phyloP scores from a whole-genome alignment of 169 alveolate species.

The Plasmodium gonderi region DNA sequence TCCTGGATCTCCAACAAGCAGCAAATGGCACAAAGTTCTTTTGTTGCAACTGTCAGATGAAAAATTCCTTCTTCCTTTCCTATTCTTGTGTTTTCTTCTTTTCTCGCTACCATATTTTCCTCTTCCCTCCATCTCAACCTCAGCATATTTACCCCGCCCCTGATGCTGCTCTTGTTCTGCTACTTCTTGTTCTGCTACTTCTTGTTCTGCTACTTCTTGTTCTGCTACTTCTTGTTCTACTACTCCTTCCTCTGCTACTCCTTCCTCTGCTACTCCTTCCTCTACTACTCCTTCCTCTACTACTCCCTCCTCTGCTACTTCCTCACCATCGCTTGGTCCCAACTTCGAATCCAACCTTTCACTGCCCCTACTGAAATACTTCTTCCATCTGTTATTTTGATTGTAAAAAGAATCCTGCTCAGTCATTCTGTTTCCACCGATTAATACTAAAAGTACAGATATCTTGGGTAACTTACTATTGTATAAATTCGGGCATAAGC shows the following conservation, averaged over 20 bases:
- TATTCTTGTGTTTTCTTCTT: neutral
- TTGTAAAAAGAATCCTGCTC: slow-evolving; percentile 54
- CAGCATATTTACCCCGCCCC: slow-evolving; percentile 31
- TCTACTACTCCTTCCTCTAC: neutral
- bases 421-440: slow-evolving; percentile 58
- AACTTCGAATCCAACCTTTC: neutral
- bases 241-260: neutral
- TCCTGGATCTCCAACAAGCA: slow-evolving; percentile 96
- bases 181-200: neutral
- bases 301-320: neutral
- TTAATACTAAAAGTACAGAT: slow-evolving; percentile 33
- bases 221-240: neutral
- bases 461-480: slow-evolving; percentile 63
- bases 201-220: neutral
- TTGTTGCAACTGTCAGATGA: slow-evolving; percentile 41
- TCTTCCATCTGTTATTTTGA: slow-evolving; percentile 60
- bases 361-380: slow-evolving; percentile 9
- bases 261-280: neutral
- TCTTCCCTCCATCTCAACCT: neutral
- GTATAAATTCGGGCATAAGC: slow-evolving; percentile 67
- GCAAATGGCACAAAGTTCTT: slow-evolving; percentile 87
- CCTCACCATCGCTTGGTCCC: too few relatives aligned
- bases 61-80: neutral
- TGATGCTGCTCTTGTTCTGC: neutral
- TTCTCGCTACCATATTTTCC: neutral